These are phyloP conservation scores for Chaetoscypha palmicola DNA, from an alignment of 2,329 filamentous ascomycete genomes.

Conservation along the genomic window DNA sequence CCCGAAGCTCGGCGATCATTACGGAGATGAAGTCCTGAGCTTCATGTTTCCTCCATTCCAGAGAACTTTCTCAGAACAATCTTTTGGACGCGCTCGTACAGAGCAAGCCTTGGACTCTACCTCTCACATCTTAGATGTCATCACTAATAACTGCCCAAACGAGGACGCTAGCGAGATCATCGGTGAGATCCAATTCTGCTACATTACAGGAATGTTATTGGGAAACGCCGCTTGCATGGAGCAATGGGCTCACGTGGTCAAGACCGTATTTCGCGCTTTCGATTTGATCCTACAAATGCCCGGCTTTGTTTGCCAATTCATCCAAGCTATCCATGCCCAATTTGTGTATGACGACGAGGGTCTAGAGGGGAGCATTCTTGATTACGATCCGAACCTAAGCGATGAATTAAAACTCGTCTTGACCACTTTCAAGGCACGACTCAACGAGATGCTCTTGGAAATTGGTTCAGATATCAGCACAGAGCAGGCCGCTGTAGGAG, in stretches of 20 bases:
- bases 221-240: constrained; percentile 53
- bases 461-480: constrained; percentile 32
- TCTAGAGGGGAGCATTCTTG: constrained; percentile 38
- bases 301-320: constrained; percentile 38
- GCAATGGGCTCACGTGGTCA: constrained; percentile 54
- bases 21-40: constrained; percentile 38
- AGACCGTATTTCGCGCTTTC: constrained; percentile 45
- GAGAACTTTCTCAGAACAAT: constrained; percentile 37
- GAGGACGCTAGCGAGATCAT: constrained; percentile 40
- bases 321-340: constrained; percentile 48
- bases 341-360: constrained; percentile 45
- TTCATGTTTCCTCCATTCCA: constrained; percentile 42
- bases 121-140: constrained; percentile 37
- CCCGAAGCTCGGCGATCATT: constrained; percentile 31
- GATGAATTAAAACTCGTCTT: constrained; percentile 41
- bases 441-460: constrained; percentile 41
- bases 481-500: constrained; percentile 39
- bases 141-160: constrained; percentile 32
- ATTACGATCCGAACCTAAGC: constrained; percentile 27
- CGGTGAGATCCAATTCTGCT: constrained; percentile 56
- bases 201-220: constrained; percentile 49
- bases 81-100: constrained; percentile 33
- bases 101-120: constrained; percentile 44
- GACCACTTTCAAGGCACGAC: constrained; percentile 46
- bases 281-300: constrained; percentile 39